phyloP scores from a whole-genome alignment of 2,329 filamentous ascomycete species.

The Passalora sequoiae region DNA sequence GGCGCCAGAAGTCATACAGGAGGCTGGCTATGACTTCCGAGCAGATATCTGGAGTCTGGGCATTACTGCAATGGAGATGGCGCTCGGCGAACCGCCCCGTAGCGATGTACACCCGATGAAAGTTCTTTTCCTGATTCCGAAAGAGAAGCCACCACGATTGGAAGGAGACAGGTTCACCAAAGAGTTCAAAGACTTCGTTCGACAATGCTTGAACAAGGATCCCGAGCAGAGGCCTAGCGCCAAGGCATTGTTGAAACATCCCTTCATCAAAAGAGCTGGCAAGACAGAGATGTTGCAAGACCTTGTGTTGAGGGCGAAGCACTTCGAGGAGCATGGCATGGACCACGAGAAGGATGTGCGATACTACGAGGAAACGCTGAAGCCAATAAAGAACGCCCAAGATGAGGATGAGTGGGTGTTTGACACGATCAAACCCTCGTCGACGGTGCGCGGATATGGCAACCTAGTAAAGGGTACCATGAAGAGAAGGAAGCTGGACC shows the following conservation, averaged over 20 bases:
- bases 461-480: conserved; percentile 41
- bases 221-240: conserved; percentile 78
- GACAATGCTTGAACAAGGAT: conserved; percentile 87
- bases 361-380: conserved; percentile 89
- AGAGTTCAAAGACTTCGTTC: conserved; percentile 91
- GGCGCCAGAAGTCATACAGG: conserved; percentile 90
- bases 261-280: conserved; percentile 80
- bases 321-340: conserved; percentile 60
- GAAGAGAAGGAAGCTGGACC: conserved; percentile 45
- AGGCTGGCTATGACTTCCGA: conserved; percentile 78
- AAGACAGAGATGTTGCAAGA: conserved; percentile 86
- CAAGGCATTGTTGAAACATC: conserved; percentile 79
- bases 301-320: conserved; percentile 74
- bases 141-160: conserved; percentile 75
- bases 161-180: conserved; percentile 59
- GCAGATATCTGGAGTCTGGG: conserved; percentile 91
- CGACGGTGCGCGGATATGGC: conserved; percentile 53
- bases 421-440: conserved; percentile 71
- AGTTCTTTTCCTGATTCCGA: conserved; percentile 84
- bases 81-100: conserved; percentile 81
- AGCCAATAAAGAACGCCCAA: conserved; percentile 42
- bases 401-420: conserved; percentile 91
- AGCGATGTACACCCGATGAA: conserved; percentile 88
- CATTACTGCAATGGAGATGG: conserved; percentile 86
- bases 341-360: conserved; percentile 51